A percentile compares a stretch with the other conserved stretches of the same genome.
phyloP scores from a whole-genome alignment of 2,329 filamentous ascomycete genomes.

The Microsporum canis region DNA sequence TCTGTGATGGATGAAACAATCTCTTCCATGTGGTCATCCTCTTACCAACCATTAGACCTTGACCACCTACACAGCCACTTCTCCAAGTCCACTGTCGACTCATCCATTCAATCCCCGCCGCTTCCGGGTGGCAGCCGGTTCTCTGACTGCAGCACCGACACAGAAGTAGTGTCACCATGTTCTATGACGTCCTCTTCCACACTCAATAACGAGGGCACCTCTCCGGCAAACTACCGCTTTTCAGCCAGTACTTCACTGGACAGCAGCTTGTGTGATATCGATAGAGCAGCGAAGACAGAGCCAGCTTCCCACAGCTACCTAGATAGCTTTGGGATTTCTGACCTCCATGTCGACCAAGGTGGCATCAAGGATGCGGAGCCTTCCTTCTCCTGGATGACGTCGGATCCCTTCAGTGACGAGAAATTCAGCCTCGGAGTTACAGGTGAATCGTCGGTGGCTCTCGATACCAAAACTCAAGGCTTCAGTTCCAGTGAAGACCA shows the following conservation, averaged over 20 bases:
- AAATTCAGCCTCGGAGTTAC: background rate
- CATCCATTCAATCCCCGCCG: constrained; percentile 19
- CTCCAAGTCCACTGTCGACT: constrained; percentile 28
- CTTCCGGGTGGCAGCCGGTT: constrained; percentile 27
- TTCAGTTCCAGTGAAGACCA: background rate
- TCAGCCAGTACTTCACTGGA: background rate
- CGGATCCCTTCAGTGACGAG: constrained; percentile 3
- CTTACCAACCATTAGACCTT: constrained; percentile 18
- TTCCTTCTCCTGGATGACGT: background rate
- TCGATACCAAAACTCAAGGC: background rate
- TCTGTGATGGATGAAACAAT: constrained; percentile 32
- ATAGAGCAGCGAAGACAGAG: background rate
- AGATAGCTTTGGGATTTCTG: background rate
- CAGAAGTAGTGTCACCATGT: constrained; percentile 25
- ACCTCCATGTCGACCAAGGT: background rate
- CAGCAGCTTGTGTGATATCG: background rate
- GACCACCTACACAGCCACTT: constrained; percentile 32
- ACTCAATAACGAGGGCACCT: constrained; percentile 18
- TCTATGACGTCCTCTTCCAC: constrained; percentile 29
- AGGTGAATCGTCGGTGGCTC: background rate
- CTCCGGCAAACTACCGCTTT: background rate
- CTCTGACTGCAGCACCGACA: constrained; percentile 31
- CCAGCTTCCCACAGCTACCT: background rate
- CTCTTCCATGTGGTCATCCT: constrained; percentile 17
- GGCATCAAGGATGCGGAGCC: background rate